A percentile compares a stretch with the other conserved stretches of the same genome.
Conservation (phyloP, 169 alveolate genomes). For the Cryptosporidium bovis region DNA sequence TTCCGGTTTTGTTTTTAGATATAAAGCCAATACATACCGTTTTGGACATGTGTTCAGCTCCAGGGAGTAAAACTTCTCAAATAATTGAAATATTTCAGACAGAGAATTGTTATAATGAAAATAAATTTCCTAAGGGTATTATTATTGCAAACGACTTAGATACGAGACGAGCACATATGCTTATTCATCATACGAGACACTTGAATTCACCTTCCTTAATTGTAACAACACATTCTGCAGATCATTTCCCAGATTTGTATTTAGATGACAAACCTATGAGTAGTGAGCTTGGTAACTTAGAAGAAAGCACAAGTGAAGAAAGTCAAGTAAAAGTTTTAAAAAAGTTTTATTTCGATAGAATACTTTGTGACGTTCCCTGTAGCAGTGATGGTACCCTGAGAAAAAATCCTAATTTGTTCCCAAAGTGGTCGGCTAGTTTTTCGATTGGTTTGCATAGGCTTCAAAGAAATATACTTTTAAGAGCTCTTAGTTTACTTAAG, state of each 20-base stretch:
- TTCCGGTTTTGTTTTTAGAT: slow-evolving; percentile 86
- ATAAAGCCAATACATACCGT: slow-evolving; percentile 76
- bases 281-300: neutral
- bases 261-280: slow-evolving; percentile 46
- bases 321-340: slow-evolving; percentile 1
- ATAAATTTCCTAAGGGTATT: slow-evolving; percentile 79
- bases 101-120: slow-evolving; percentile 1
- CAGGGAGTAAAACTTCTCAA: slow-evolving; percentile 90
- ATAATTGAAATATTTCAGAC: slow-evolving; percentile 79
- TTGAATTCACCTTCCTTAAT: slow-evolving; percentile 87
- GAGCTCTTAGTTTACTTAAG: slow-evolving; percentile 87
- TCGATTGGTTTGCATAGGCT: slow-evolving; percentile 86
- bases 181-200: slow-evolving; percentile 91
- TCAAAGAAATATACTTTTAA: slow-evolving; percentile 82
- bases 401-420: slow-evolving; percentile 90
- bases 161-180: slow-evolving; percentile 91
- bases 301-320: slow-evolving; percentile 29
- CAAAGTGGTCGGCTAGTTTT: slow-evolving; percentile 87
- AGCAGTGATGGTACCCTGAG: slow-evolving; percentile 96
- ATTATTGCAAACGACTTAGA: slow-evolving; percentile 94
- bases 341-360: slow-evolving; percentile 86
- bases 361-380: slow-evolving; percentile 96
- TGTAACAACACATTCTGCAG: slow-evolving; percentile 90
- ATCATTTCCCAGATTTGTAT: slow-evolving; percentile 85
- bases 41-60: slow-evolving; percentile 93